Evolutionary conservation across 768 basidiomycete species (phyloP).

Genomic region (Rhodotorula taiwanensis): DNA sequence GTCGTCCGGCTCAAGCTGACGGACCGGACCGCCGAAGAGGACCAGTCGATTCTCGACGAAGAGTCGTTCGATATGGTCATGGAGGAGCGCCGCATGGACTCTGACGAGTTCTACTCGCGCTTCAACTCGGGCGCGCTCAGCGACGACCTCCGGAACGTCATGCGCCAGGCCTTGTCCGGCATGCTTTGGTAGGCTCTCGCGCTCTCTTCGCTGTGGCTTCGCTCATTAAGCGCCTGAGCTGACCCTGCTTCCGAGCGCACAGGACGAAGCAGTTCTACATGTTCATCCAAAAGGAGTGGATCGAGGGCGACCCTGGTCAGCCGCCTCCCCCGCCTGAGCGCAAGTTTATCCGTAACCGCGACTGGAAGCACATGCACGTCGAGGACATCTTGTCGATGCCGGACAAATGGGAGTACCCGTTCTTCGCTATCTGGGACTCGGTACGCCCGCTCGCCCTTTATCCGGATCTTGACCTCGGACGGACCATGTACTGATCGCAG

Average conservation of each 20-base stretch:
- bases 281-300: slow-evolving; percentile 94
- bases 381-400: slow-evolving; percentile 98
- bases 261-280: slow-evolving; percentile 90
- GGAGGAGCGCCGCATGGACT: slow-evolving; percentile 84
- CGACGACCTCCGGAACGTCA: slow-evolving; percentile 89
- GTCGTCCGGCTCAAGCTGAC: slow-evolving; percentile 93
- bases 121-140: slow-evolving; percentile 75
- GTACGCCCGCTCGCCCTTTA: neutral
- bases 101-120: slow-evolving; percentile 87
- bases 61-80: slow-evolving; percentile 77
- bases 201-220: neutral
- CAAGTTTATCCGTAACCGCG: slow-evolving; percentile 78
- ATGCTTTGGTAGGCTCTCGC: slow-evolving; percentile 92
- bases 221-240: neutral
- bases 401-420: slow-evolving; percentile 99
- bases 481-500: neutral
- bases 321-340: slow-evolving; percentile 87
- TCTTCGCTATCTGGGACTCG: slow-evolving; percentile 70
- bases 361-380: slow-evolving; percentile 93
- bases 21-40: slow-evolving; percentile 62
- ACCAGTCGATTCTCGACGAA: slow-evolving; percentile 78
- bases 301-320: slow-evolving; percentile 89
- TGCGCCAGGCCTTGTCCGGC: slow-evolving; percentile 89
- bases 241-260: neutral
- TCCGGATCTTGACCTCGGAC: neutral